Base-by-base conservation (phyloP, 73 alveolate species). In the Tetrahymena malaccensis region DNA sequence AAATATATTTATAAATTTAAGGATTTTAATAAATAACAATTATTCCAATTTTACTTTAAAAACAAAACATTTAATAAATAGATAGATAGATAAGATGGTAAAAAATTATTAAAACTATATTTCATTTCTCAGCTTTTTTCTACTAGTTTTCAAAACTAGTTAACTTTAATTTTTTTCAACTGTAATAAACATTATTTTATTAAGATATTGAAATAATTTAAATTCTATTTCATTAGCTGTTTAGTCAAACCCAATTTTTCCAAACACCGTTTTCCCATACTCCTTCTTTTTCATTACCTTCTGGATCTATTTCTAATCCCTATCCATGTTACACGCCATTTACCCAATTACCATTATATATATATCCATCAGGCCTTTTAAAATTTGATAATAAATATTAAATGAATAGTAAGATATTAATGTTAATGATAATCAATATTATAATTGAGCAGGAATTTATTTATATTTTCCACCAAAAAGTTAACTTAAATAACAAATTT, bases 281-380 rank as follows among this genome's bases (percentile, higher is more conserved):
- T 33, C 97, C 97, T 55, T 95, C 97, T 95, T 85, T 95, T 31
- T 95, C 97, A n/a, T 95, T 95, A 33, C 97, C 97, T 95, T 95
- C 37, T 1, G 97, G 97, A 89, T 33, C 85, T 19, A 34, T 70
- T 37, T 95, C 43, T 9, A 85, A 40, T 85, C 97, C 97, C n/a
- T 95, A 43, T 35, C 97, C 97, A 89, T 95, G 95, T 34, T 95
- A n/a, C 34, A 34, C 16, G 11, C 97, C 97, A 50, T 43, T 22
- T 0, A 44, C 31, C 97, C 97, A 95, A 35, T 43, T 43, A 16
- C 97, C 97, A 55, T 95, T 95, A 85, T 50, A 95, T 56, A 95
- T 95, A 93, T 94, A 95, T 50, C 43, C 43, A 89, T 95, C 97
- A 21, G 97, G 97, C 97, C 97, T 95, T 85, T 37, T 43, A 34